Evolutionary conservation across 2,329 filamentous ascomycete species (phyloP), one percentile per base, ranked within the genome.

Genomic region (Botryotinia globosa): DNA sequence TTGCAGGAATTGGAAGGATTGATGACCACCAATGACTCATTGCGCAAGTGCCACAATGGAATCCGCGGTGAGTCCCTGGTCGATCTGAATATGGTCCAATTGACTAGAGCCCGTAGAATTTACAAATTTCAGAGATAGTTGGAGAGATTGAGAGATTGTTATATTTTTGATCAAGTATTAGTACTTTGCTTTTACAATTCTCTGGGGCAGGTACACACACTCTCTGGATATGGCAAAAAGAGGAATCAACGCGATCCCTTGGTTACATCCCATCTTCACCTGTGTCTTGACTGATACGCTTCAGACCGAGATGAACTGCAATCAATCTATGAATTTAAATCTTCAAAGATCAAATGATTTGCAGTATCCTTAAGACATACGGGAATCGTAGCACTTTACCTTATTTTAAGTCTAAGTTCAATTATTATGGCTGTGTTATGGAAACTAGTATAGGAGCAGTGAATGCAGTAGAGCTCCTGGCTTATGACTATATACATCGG

Each of bases 391-490:
- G 14, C 25, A 44, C 37, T 22, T 12, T n/a, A 12, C 16, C 20
- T 16, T 22, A n/a, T 16, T 29, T 51, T 37, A n/a, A 34, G 66
- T 32, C 16, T 39, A 18, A 29, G 10, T 16, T 25, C 10, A 16
- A 58, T 14, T 9, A 9, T 20, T 25, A 59, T 14, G 56, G 14
- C 22, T 39, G 7, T 22, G 44, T 18, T 9, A 32, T 45, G 12
- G 48, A n/a, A 8, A 14, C 22, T 12, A 22, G 37, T 29, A 42
- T 32, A 54, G 39, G 34, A 29, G 18, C 34, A 4, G 32, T 56
- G 32, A 12, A 16, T 20, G 10, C 48, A 25, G 20, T 34, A 48
- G 29, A 77, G 75, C 73, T 78, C 76, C 74, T 76, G 79, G 73
- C 72, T 73, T 76, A 8, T 73, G 71, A 29, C 73, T 73, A 64